Evolutionary conservation across 2,329 filamentous ascomycete genomes (phyloP), one percentile per base, ranked within the genome.

Genomic region (Cladophialophora bantiana): DNA sequence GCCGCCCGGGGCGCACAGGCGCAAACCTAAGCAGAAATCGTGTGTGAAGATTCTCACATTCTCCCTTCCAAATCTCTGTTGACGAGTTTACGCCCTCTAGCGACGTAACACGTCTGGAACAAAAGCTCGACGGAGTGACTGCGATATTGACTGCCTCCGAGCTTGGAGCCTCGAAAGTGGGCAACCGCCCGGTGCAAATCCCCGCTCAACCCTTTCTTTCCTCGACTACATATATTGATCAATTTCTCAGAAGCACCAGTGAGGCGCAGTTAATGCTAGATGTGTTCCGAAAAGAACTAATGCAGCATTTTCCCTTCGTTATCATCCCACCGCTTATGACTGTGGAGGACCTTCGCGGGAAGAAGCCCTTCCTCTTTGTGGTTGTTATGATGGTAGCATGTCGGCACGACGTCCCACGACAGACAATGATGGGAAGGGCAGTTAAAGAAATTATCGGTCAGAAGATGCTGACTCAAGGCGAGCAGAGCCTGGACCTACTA

Each of bases 401-500:
- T n/a, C 72, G 73, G 48, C 70, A 72, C 31, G 71, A 74, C 2
- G 67, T 72, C 9, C 15, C 52, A 4, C 67, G 72, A n/a, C 76
- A 78, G 59, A 64, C 65, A n/a, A 65, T 70, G 1, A 70, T 78
- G 3, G 73, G 73, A 5, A 75, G 73, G 36, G 72, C 73, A 32
- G 52, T 77, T 34, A 72, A 74, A 53, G 67, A 72, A 3, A 70
- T 74, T 42, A 72, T 80, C 57, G 72, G 74, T 26, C 70, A 73
- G 10, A 73, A 74, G 9, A 74, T 78, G 54, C 71, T 81, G 10
- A 58, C 75, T 13, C 68, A 71, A 5, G 74, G 74, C 2, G 72
- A 77, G 7, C 73, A 77, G 31, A 77, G 72, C 35, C 74, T 82
- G n/a, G 80, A 80, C 42, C 71, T 79, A 12, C 72, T 81, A 15